phyloP scores from a whole-genome alignment of 768 basidiomycete species.

The Phanerochaete carnosa region DNA sequence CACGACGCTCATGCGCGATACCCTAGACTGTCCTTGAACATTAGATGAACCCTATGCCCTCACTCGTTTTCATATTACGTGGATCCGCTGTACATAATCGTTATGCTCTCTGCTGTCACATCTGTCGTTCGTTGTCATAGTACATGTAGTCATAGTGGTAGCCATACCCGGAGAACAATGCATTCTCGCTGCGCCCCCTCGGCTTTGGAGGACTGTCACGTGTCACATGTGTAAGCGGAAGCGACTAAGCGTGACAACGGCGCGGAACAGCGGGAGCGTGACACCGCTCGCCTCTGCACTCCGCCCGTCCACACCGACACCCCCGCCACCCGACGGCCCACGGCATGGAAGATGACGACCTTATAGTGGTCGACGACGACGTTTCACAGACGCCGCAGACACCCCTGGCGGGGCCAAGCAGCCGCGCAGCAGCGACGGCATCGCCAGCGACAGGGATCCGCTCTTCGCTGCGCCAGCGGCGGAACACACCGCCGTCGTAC shows the following conservation, averaged over 20 bases:
- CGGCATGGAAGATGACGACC: conserved; percentile 20
- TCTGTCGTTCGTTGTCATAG: neutral
- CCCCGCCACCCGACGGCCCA: neutral
- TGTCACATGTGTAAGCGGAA: too few species aligned
- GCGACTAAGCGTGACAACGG: neutral
- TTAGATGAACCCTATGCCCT: neutral
- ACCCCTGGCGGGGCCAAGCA: conserved; percentile 9
- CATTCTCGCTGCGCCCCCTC: too few species aligned
- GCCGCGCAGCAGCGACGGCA: conserved; percentile 3
- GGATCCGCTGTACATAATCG: neutral
- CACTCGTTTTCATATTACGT: neutral
- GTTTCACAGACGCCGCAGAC: conserved; percentile 7
- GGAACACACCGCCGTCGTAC: conserved; percentile 19
- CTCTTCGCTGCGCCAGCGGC: conserved; percentile 12
- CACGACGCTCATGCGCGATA: too few species aligned
- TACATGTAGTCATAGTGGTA: neutral
- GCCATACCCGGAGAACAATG: neutral
- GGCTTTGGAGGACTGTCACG: too few species aligned
- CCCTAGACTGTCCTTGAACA: neutral
- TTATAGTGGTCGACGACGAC: conserved; percentile 27
- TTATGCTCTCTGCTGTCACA: neutral
- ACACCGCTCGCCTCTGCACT: neutral
- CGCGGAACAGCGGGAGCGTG: neutral
- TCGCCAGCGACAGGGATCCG: conserved; percentile 17
- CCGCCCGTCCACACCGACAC: neutral